These are phyloP conservation scores for Begonia masoniana DNA, from an alignment of 306 rosid species.

Conservation along the genomic window DNA sequence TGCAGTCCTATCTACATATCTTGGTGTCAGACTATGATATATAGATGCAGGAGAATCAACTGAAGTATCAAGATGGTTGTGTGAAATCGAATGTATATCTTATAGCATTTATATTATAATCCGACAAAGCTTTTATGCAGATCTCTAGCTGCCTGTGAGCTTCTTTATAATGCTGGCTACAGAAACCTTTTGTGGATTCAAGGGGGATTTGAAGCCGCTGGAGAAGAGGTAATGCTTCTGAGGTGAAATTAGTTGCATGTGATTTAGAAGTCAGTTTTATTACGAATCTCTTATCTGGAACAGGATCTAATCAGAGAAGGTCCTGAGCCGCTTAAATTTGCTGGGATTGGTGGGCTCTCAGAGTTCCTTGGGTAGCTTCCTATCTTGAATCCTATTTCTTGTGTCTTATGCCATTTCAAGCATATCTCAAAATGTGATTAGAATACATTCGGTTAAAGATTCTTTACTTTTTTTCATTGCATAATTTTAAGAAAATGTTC, in stretches of 20 bases:
- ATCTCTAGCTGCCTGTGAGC: constrained; percentile 84
- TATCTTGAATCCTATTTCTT: no score
- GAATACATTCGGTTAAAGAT: no score
- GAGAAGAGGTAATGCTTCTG: constrained; percentile 47
- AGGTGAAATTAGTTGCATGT: background rate
- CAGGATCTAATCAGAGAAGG: constrained; percentile 94
- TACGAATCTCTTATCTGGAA: constrained; percentile 15
- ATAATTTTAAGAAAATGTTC: no score
- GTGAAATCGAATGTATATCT: background rate
- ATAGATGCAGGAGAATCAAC: no score
- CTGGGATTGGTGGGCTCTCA: constrained; percentile 83
- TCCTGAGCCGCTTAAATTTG: constrained; percentile 64
- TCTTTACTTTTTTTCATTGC: no score
- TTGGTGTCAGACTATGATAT: no score
- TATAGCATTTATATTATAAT: constrained; percentile 6
- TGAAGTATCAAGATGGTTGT: background rate
- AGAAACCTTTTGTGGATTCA: constrained; percentile 90
- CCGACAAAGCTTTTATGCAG: constrained; percentile 31
- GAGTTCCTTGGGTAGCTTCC: constrained; percentile 75
- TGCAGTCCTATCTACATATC: no score
- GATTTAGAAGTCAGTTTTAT: constrained; percentile 9
- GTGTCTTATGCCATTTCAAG: no score
- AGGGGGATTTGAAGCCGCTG: constrained; percentile 89
- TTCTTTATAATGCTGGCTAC: constrained; percentile 69
- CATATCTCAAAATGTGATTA: no score